Evolutionary conservation across 768 basidiomycete genomes (phyloP), one percentile per base, ranked within the genome.

Genomic region (Collybia sp.): DNA sequence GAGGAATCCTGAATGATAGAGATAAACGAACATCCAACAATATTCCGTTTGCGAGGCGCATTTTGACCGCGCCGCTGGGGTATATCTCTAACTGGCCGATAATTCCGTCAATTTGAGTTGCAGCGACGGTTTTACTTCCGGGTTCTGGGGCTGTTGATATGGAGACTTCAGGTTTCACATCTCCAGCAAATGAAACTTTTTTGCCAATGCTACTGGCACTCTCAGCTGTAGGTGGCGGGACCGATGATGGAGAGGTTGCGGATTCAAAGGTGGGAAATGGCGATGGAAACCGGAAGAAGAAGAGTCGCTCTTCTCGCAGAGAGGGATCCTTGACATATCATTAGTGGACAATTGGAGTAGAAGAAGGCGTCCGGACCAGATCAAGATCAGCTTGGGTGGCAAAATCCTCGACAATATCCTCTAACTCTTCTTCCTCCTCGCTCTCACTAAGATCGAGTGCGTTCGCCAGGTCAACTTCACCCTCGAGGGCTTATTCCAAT

Each of bases 261-360:
- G 77, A 67, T 2, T 69, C 48, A 65, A 93, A 93, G 4, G 69
- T 74, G 0, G 93, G 92, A 64, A 96, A 93, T 0, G 90, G 88
- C 8, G 71, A 62, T 0, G 93, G 93, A 56, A 95, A 95, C 59
- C 94, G 92, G 68, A 95, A 93, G 54, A 93, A 84, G 58, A 88
- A 95, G 3, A 95, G 66, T 15, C 76, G 73, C 44, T 89, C 84
- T 62, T 81, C 82, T 43, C 72, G 73, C 32, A 75, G 53, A 42
- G 68, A 59, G 19, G 70, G 56, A 46, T 79, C 78, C 81, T 25
- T 84, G 54, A 47, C 32, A n/a, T 54, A 34, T 17, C 19, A 32
- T 38, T 25, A 9, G 34, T 19, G 34, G 45, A 44, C n/a, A 33
- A 10, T 43, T 13, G 44, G 48, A 18, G 16, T 12, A 31, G 50